Conservation (phyloP, 1,139 yeast species). For the Hanseniaspora gamundiae region DNA sequence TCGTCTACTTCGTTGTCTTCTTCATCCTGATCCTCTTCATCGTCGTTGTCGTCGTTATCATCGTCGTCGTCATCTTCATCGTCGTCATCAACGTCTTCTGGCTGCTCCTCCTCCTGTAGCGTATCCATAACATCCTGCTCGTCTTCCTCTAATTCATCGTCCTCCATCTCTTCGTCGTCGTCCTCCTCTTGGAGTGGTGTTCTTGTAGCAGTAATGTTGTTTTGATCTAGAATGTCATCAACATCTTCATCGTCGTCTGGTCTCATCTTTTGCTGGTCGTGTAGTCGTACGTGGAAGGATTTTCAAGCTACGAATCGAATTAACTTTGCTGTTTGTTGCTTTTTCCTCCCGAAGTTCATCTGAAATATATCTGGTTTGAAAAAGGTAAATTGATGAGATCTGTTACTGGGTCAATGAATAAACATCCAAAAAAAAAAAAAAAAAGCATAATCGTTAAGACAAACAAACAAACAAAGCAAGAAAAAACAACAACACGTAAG, state of each 20-base stretch:
- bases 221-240: conserved; percentile 23
- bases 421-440: neutral
- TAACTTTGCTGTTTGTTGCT: too few relatives aligned
- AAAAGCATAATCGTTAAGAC: neutral
- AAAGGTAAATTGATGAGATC: too few relatives aligned
- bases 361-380: too few relatives aligned
- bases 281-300: too few relatives aligned
- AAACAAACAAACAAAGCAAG: neutral
- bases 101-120: neutral
- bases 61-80: conserved; percentile 22
- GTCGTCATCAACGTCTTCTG: conserved; percentile 9
- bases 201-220: neutral
- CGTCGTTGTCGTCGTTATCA: conserved; percentile 22
- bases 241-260: conserved; percentile 17
- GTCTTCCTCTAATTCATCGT: neutral
- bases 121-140: neutral
- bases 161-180: neutral
- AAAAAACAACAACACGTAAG: neutral
- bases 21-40: conserved; percentile 22
- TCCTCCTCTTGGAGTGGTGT: neutral
- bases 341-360: too few relatives aligned
- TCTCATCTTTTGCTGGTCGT: neutral
- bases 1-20: conserved; percentile 23
- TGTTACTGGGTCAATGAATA: neutral
- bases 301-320: too few relatives aligned